Evolutionary conservation across 345 rosid species (phyloP).

Genomic region (Euphorbia pulcherrima): DNA sequence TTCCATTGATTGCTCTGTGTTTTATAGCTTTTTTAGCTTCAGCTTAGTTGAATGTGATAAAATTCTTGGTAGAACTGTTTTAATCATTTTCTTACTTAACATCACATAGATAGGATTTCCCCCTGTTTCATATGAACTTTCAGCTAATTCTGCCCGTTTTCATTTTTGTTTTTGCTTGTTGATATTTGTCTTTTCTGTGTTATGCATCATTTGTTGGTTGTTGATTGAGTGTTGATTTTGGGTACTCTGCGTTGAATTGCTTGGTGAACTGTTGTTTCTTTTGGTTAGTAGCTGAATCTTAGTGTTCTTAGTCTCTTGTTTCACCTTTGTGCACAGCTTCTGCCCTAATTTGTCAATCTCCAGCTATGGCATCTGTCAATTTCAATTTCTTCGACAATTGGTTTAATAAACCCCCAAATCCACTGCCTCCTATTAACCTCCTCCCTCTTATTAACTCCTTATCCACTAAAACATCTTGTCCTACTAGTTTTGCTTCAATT

Average conservation of each 20-base stretch:
- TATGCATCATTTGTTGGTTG: neutral
- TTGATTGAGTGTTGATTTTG: too few relatives aligned
- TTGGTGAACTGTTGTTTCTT: too few relatives aligned
- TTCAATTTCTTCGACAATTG: conserved; percentile 75
- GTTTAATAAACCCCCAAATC: conserved; percentile 68
- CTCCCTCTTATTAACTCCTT: conserved; percentile 35
- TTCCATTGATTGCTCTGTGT: neutral
- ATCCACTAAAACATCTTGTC: conserved; percentile 13
- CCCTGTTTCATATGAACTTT: neutral
- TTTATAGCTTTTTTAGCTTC: neutral
- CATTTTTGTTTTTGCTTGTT: neutral
- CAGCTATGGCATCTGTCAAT: conserved; percentile 63
- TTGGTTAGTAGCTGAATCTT: too few relatives aligned
- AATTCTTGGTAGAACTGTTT: neutral
- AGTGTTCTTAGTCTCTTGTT: neutral
- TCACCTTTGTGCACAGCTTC: neutral
- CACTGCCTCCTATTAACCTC: conserved; percentile 52
- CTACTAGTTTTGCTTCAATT: conserved; percentile 60
- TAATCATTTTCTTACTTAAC: neutral
- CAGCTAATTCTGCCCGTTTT: neutral
- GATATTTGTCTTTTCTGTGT: neutral
- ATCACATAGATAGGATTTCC: neutral
- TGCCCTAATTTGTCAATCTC: neutral
- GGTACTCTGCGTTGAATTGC: too few relatives aligned
- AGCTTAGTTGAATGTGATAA: neutral